Evolutionary conservation across 73 alveolate species (phyloP).

Genomic region (Paramecium tetraurelia): DNA sequence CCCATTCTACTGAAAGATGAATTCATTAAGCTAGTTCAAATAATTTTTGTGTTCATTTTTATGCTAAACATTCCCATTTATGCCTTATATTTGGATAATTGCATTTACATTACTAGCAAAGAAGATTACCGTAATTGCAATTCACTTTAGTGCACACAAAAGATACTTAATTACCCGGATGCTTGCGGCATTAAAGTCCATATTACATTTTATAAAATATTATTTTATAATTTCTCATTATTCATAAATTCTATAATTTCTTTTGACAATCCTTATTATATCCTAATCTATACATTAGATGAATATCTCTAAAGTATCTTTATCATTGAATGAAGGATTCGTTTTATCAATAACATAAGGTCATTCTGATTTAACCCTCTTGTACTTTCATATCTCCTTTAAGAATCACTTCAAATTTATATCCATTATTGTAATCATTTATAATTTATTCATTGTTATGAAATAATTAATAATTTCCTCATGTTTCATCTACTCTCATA

Average conservation of each 20-base stretch:
- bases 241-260: too few species aligned
- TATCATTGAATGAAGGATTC: neutral
- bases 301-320: too few species aligned
- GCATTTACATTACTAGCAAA: slow-evolving; percentile 17
- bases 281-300: too few species aligned
- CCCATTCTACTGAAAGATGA: neutral
- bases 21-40: neutral
- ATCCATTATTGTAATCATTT: too few species aligned
- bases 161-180: neutral
- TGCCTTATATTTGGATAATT: neutral
- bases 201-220: neutral
- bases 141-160: slow-evolving; percentile 12
- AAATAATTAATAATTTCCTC: neutral
- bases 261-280: too few species aligned
- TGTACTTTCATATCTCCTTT: too few species aligned
- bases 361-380: too few species aligned
- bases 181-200: neutral
- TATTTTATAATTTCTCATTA: too few species aligned
- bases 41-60: neutral
- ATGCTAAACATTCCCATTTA: neutral
- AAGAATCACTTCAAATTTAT: too few species aligned
- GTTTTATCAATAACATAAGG: too few species aligned
- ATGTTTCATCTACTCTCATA: neutral
- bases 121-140: slow-evolving; percentile 12
- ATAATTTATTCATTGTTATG: neutral